Base-by-base conservation (phyloP, 768 basidiomycete genomes). In the Gymnopilus junonius region DNA sequence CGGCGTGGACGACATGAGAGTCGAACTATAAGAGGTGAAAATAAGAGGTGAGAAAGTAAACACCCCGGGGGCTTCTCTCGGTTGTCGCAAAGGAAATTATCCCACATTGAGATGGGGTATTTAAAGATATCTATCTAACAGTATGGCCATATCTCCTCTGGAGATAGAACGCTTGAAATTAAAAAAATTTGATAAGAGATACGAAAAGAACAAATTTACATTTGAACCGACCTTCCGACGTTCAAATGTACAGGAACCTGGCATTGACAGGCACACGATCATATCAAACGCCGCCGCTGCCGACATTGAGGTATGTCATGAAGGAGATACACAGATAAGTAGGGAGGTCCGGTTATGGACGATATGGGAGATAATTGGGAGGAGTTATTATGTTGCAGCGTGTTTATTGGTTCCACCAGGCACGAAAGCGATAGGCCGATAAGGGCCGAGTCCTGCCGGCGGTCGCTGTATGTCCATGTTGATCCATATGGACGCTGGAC, bases 1-100 rank as follows among this genome's bases (percentile, higher is more conserved):
- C 29, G 39, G 42, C 34, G 64, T 21, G 4, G 57, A 62, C 8
- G 65, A 60, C 68, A 68, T 68, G 48, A 32, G 8, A 50, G 58
- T n/a, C 20, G 35, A 23, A 27, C 23, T n/a, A 14, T 25, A 34
- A 20, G 48, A 31, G 55, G 37, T 37, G 40, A 37, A 23, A 56
- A 51, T 46, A 48, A 37, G 51, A 8, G 21, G n/a, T 21, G 43
- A 29, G 21, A 45, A 35, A 35, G 25, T 14, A 12, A 39, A 15
- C 32, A 37, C 43, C 25, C 25, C 51, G 17, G 27, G 23, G 48
- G 15, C 45, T 48, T 48, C 45, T 25, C 25, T 27, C 45, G 20
- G 45, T n/a, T 15, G 10, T 14, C 11, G 54, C 35, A 20, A 11
- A 48, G 35, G 20, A 43, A 29, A 34, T 46, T 31, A 45, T 29